These are phyloP conservation scores for Schizosaccharomyces versatilis DNA, from an alignment of 1,139 yeast genomes.

Conservation along the genomic window DNA sequence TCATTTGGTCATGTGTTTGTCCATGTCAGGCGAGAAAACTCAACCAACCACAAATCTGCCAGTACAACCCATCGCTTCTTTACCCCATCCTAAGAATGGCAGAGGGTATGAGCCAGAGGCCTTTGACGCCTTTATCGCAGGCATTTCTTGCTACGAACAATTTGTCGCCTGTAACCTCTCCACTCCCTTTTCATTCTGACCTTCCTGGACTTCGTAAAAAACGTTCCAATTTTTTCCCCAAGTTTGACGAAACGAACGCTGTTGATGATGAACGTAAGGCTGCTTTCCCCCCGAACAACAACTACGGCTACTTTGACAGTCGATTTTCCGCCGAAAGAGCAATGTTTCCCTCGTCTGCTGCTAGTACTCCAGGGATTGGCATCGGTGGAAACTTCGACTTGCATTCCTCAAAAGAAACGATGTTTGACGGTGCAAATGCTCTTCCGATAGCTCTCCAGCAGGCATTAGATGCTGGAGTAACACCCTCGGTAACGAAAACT, in stretches of 20 bases:
- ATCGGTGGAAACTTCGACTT: background rate
- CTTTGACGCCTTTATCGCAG: slow-evolving; percentile 2
- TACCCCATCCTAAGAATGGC: background rate
- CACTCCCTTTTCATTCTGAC: background rate
- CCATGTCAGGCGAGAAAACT: too few species aligned
- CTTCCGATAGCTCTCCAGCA: background rate
- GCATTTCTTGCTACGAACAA: slow-evolving; percentile 1
- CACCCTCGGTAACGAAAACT: background rate
- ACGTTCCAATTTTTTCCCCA: slow-evolving; percentile 1
- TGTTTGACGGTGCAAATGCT: background rate
- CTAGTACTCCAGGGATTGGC: background rate
- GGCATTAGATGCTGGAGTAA: background rate
- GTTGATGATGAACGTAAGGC: background rate
- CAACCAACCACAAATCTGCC: too few species aligned
- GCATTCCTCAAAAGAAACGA: background rate
- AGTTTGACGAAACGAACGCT: background rate
- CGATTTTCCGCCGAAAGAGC: background rate
- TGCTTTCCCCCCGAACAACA: background rate
- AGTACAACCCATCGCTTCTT: too few species aligned
- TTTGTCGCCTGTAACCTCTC: background rate
- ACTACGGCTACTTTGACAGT: background rate
- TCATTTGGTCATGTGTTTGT: too few species aligned
- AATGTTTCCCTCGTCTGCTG: background rate
- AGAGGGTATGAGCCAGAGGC: slow-evolving; percentile 2
- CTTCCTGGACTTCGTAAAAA: background rate